Evolutionary conservation across 495 filamentous ascomycete genomes (phyloP).

Genomic region (Hypoxylon fragiforme): DNA sequence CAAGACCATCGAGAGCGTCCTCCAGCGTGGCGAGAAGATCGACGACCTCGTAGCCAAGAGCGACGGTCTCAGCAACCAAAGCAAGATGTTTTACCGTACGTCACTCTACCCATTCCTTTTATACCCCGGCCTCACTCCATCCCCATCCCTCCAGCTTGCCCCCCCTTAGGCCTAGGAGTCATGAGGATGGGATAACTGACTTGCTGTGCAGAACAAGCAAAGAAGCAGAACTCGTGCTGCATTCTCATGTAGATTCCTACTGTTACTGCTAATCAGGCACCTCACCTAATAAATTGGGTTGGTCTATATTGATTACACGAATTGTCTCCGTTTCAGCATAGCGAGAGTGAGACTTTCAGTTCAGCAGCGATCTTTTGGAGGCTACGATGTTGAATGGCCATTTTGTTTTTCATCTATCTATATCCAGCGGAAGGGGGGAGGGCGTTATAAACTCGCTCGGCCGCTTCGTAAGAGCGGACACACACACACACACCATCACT

Average conservation of each 20-base stretch:
- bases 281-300: neutral
- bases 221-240: constrained; percentile 97
- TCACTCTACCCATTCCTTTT: constrained; percentile 8
- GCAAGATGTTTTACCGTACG: constrained; percentile 95
- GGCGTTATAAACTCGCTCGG: neutral
- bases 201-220: constrained; percentile 59
- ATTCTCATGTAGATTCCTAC: constrained; percentile 66
- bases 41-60: constrained; percentile 87
- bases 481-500: constrained; percentile 20
- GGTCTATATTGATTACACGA: neutral
- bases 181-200: constrained; percentile 1
- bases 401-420: constrained; percentile 27
- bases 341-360: constrained; percentile 11
- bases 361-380: constrained; percentile 18
- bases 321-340: constrained; percentile 27
- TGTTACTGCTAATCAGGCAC: neutral
- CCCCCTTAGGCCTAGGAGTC: too few relatives aligned
- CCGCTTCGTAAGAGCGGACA: neutral
- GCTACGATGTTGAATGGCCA: constrained; percentile 14
- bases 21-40: constrained; percentile 90
- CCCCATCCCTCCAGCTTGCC: too few relatives aligned
- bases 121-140: neutral
- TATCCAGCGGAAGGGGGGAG: constrained; percentile 17
- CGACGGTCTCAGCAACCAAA: constrained; percentile 81
- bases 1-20: constrained; percentile 90